Evolutionary conservation across 192 early-diverging fungal species (phyloP).

Genomic region (Helicostylum pulchrum): DNA sequence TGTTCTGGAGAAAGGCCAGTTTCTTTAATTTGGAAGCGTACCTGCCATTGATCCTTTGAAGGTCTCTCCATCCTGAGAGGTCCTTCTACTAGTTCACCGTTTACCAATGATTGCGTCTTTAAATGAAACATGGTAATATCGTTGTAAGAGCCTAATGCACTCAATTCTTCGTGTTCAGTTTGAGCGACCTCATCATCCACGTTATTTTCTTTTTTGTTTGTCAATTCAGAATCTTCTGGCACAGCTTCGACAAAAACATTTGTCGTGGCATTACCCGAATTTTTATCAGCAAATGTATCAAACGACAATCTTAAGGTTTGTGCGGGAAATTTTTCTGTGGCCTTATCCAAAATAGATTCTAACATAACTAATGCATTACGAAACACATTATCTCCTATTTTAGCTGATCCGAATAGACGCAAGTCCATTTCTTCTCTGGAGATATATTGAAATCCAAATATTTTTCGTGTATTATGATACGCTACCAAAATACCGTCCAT

Average conservation of each 20-base stretch:
- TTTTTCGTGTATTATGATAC: slow-evolving; percentile 85
- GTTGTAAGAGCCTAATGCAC: slow-evolving; percentile 13
- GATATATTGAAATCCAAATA: slow-evolving; percentile 96
- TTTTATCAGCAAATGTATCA: slow-evolving; percentile 24
- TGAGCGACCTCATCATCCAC: neutral
- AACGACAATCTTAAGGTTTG: slow-evolving; percentile 57
- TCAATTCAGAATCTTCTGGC: slow-evolving; percentile 25
- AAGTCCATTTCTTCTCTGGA: slow-evolving; percentile 79
- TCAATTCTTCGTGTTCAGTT: neutral
- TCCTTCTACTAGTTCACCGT: slow-evolving; percentile 33
- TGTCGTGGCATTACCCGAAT: slow-evolving; percentile 6
- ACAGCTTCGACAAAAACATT: slow-evolving; percentile 55
- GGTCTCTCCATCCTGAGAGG: slow-evolving; percentile 29
- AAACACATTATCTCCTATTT: slow-evolving; percentile 73
- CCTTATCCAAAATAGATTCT: slow-evolving; percentile 59
- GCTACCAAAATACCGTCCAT: slow-evolving; percentile 95
- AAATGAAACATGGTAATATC: slow-evolving; percentile 41
- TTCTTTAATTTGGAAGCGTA: slow-evolving; percentile 20
- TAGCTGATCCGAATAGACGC: slow-evolving; percentile 66
- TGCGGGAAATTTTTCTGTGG: slow-evolving; percentile 54
- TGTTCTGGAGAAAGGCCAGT: neutral
- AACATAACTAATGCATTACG: slow-evolving; percentile 57
- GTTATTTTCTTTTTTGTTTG: slow-evolving; percentile 32
- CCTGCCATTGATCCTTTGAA: slow-evolving; percentile 21
- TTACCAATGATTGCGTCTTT: slow-evolving; percentile 41